A percentile compares a stretch with the other conserved stretches of the same genome.
Conservation (phyloP, 2,329 filamentous ascomycete genomes). For the Beauveria caledonica region DNA sequence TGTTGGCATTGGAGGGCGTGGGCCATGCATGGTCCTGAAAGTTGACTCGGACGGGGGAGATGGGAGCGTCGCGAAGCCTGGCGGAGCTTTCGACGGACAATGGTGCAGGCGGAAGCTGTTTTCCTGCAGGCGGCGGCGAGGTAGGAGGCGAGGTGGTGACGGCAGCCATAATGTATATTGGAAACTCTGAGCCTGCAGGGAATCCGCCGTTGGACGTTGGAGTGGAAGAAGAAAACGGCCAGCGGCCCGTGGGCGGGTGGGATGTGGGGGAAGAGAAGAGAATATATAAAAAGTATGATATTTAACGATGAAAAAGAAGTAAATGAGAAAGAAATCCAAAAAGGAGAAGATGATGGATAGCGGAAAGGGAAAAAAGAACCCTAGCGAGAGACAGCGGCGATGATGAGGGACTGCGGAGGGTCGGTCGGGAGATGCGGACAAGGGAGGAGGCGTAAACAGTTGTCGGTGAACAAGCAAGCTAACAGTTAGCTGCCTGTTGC, state of each 20-base stretch:
- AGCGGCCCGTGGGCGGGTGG: background rate
- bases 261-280: background rate
- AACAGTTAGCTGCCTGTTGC: background rate
- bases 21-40: slow-evolving; percentile 45
- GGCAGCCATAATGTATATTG: slow-evolving; percentile 10
- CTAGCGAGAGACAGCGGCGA: slow-evolving; percentile 1
- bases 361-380: background rate
- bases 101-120: slow-evolving; percentile 29
- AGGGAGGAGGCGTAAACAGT: background rate
- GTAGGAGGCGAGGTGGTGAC: slow-evolving; percentile 27
- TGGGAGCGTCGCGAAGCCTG: slow-evolving; percentile 42
- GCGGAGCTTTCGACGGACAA: slow-evolving; percentile 27
- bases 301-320: background rate
- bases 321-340: background rate
- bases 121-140: slow-evolving; percentile 20
- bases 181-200: slow-evolving; percentile 11
- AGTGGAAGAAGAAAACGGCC: background rate
- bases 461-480: background rate
- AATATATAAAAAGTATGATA: background rate
- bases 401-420: slow-evolving; percentile 3
- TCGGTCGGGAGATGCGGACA: slow-evolving; percentile 6
- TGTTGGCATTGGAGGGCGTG: slow-evolving; percentile 42
- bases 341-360: slow-evolving; percentile 8
- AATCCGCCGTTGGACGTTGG: slow-evolving; percentile 7
- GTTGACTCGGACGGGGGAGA: slow-evolving; percentile 49